phyloP scores from a whole-genome alignment of 306 rosid species.

The Lithocarpus polystachyus region DNA sequence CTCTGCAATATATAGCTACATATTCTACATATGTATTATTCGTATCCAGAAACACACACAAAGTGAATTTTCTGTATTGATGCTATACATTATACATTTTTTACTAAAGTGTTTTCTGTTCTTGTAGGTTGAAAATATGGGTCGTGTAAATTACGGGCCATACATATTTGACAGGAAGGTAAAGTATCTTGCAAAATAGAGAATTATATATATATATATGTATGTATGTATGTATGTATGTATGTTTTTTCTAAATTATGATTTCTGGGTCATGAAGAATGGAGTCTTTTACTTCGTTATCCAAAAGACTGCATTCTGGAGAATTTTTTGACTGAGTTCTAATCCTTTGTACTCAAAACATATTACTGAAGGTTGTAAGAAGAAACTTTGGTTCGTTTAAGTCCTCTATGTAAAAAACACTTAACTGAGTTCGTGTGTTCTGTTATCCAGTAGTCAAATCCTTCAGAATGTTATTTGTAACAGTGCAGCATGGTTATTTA shows the following conservation, averaged over 20 bases:
- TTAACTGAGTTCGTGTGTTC: background rate
- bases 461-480: background rate
- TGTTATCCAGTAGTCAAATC: background rate
- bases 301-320: background rate
- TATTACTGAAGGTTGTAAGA: too few relatives aligned
- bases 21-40: too few relatives aligned
- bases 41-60: background rate
- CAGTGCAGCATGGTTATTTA: too few relatives aligned
- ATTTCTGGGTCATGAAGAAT: background rate
- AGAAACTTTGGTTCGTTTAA: background rate
- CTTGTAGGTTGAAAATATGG: conserved; percentile 87
- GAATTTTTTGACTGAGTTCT: background rate
- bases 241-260: background rate
- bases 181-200: conserved; percentile 12
- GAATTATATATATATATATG: background rate
- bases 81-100: background rate
- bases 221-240: too few relatives aligned
- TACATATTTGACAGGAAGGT: conserved; percentile 85
- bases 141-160: conserved; percentile 80
- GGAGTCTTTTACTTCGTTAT: background rate
- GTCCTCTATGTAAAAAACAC: background rate
- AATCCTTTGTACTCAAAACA: background rate
- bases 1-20: background rate
- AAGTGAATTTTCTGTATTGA: background rate
- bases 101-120: conserved; percentile 10